Base-by-base conservation (phyloP, 441 rosid genomes). In the Viola pubescens region DNA sequence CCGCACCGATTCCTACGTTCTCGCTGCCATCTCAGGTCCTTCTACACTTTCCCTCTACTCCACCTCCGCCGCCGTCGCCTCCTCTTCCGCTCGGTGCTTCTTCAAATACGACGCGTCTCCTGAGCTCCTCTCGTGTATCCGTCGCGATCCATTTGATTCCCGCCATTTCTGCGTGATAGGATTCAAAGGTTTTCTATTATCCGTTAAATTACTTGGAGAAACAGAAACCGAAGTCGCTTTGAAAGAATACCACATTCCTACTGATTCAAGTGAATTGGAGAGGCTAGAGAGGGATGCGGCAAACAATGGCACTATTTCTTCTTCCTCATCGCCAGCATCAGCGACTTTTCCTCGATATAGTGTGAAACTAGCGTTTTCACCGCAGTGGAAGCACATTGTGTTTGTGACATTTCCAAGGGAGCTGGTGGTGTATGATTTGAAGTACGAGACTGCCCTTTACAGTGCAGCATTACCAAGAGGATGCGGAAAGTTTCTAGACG, bases 331-430 rank as follows among this genome's bases (percentile, higher is more conserved):
- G 43, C 98, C 97, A 9, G 96, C 94, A 3, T 77, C 97, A 0
- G 97, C 89, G 0, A 70, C 79, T 51, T 92, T 80, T 62, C 91
- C 96, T 12, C 73, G 75, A 4, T 82, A 89, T 69, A 60, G 63
- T 16, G 96, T 78, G 60, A 87, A 81, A 61, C 74, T 89, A 44
- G 75, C 96, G n/a, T 94, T 89, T 61, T 89, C 98, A 45, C 88
- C 87, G 4, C 87, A 76, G 39, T 94, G 95, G 96, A 89, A 70
- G 81, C 86, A 94, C 64, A 78, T 92, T 13, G 52, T 89, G 53
- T 88, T 75, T 60, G 83, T 80, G 42, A 88, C 85, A 10, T 94
- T 89, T 59, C 98, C 98, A 3, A 84, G 88, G 75, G 98, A 94
- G 82, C 68, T 94, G 56, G 82, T 88, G 64, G 86, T 89, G 19